Base-by-base conservation (phyloP, 305 asterid genomes). In the Petunia hybrid region DNA sequence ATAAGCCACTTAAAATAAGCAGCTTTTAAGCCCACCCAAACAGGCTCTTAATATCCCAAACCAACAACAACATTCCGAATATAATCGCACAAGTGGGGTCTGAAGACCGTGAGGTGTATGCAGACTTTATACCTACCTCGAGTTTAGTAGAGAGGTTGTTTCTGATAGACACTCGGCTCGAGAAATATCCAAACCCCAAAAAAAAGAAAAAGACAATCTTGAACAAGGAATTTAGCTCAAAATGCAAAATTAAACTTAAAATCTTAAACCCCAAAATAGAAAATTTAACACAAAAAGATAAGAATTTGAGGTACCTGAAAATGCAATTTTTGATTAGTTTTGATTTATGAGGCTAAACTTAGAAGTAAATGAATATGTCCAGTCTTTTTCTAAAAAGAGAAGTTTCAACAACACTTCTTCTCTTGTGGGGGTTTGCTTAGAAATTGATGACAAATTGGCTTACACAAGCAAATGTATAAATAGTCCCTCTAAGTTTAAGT, bases 291-390 rank as follows among this genome's bases (percentile, higher is more conserved):
- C 4, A 38, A 65, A 79, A 64, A 9, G 6, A 16, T 36, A n/a
- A 64, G 53, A 73, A 53, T 36, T 46, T 2, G 36, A 82, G 59
- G 31, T 82, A 82, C 85, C 85, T 77, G 82, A 46, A 77, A 64
- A 77, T 31, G 38, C 39, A 31, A 68, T 61, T 82, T 9, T 67
- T 77, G 45, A 77, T 66, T 39, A 60, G 53, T 16, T 53, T 62
- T 3, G 36, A 2, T n/a, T 13, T 55, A 4, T 68, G 69, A 38
- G 76, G 1, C 2, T 48, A 12, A 53, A 22, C 79, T 51, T 53
- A 60, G 73, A 78, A 59, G 75, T 38, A 13, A 61, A 61, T 64
- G 73, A 9, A 12, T 56, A 41, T 67, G 48, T 35, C 12, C 56
- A 42, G 79, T 43, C 62, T 46, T 70, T 59, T 74, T 82, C 76